Evolutionary conservation across 2,329 filamentous ascomycete species (phyloP), one percentile per base, ranked within the genome.

Genomic region (Didymella pinodella): DNA sequence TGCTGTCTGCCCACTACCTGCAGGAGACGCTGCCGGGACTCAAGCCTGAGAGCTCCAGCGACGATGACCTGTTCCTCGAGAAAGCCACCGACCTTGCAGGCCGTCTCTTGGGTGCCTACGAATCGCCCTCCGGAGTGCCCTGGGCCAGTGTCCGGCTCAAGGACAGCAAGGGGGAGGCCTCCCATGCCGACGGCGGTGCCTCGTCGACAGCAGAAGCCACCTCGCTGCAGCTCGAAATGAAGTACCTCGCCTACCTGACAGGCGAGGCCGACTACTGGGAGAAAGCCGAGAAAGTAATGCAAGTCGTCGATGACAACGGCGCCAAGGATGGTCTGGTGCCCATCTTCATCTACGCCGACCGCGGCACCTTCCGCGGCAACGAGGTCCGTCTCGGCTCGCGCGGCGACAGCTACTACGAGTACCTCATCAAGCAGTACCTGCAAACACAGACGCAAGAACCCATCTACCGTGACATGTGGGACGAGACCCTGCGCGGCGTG

Each of bases 401-500:
- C 61, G 95, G 95, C 45, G 95, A 99, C 80, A 97, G 93, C 47
- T 99, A 98, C 80, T 99, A 99, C 79, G 85, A 99, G 79, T 99
- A 99, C 76, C 86, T 99, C 49, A 96, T 98, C 82, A 99, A 99
- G 81, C 95, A 99, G 77, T 98, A 96, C 75, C 84, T 97, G 20
- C 95, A 99, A 78, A 99, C 95, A 12, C 91, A 91, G 56, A 88
- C 90, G 74, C 84, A 93, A 71, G 94, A 99, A 75, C 83, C 88
- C 0, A 80, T 98, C 16, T 99, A 99, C 77, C 83, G 89, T 65
- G 91, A 95, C 14, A 91, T 99, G 88, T 99, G 96, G 93, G 85
- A 94, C 38, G 90, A 99, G 74, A 85, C 92, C 14, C 82, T 99
- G 45, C 82, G 82, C 16, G 95, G 94, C 48, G 88, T 98, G 56